phyloP scores from a whole-genome alignment of 2,329 filamentous ascomycete genomes.

The Berkeleyomyces rouxiae region DNA sequence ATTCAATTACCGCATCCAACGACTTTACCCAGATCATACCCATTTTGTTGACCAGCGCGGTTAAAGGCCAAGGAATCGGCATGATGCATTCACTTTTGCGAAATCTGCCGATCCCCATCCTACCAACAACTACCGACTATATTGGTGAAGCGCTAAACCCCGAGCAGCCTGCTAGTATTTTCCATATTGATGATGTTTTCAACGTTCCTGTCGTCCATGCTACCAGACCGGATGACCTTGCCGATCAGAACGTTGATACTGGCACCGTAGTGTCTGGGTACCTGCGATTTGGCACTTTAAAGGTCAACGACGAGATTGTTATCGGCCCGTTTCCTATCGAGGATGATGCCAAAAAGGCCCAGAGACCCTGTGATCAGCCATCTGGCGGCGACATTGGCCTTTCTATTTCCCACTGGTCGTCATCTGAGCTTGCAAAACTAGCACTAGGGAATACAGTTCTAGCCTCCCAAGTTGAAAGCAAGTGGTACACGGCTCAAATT shows the following conservation, averaged over 20 bases:
- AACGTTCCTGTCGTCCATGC: conserved; percentile 49
- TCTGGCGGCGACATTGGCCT: conserved; percentile 20
- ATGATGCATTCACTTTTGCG: conserved; percentile 68
- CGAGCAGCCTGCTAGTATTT: conserved; percentile 47
- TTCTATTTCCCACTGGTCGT: conserved; percentile 36
- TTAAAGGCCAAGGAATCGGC: conserved; percentile 68
- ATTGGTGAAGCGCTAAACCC: conserved; percentile 39
- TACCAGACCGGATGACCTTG: conserved; percentile 14
- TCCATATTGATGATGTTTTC: conserved; percentile 86
- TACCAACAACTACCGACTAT: conserved; percentile 36
- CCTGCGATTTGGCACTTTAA: conserved; percentile 60
- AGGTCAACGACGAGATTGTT: conserved; percentile 59
- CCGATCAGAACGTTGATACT: conserved; percentile 27
- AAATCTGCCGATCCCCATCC: conserved; percentile 51
- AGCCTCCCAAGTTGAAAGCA: conserved; percentile 37
- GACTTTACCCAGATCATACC: conserved; percentile 41
- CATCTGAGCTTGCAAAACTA: conserved; percentile 34
- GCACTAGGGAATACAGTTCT: conserved; percentile 36
- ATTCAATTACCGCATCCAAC: conserved; percentile 30
- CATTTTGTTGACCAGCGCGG: conserved; percentile 72
- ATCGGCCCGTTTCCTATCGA: conserved; percentile 61
- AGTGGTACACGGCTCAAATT: conserved; percentile 69
- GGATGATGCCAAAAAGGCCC: conserved; percentile 19
- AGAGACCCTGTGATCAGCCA: conserved; percentile 27
- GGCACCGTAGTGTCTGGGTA: conserved; percentile 73